phyloP scores from a whole-genome alignment of 352 stramenopile species.

The Phytopythium kandeliae region DNA sequence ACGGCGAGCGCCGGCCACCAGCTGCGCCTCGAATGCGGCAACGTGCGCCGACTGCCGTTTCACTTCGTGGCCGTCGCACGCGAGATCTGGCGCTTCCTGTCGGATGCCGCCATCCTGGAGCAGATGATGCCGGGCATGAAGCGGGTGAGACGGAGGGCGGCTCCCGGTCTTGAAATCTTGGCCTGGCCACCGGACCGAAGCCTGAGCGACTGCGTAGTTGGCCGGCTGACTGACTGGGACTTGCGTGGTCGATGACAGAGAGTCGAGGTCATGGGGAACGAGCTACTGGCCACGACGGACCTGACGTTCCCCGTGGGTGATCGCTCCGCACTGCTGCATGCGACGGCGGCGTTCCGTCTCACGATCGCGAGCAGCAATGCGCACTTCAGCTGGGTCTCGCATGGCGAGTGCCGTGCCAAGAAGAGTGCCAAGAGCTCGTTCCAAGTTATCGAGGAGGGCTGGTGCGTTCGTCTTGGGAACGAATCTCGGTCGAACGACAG shows the following conservation, averaged over 20 bases:
- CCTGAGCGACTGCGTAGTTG: too few relatives aligned
- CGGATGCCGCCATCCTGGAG: slow-evolving; percentile 15
- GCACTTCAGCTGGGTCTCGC: slow-evolving; percentile 24
- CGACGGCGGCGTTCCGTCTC: slow-evolving; percentile 9
- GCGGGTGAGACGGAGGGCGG: slow-evolving; percentile 8
- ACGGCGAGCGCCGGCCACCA: slow-evolving; percentile 5
- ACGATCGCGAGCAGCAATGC: slow-evolving; percentile 2
- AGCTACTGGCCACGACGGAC: slow-evolving; percentile 21
- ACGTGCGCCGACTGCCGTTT: slow-evolving; percentile 27
- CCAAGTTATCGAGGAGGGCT: slow-evolving; percentile 31
- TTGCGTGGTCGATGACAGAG: background rate
- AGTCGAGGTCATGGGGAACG: slow-evolving; percentile 16
- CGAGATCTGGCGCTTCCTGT: slow-evolving; percentile 29
- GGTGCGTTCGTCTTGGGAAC: slow-evolving; percentile 20
- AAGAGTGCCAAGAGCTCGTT: slow-evolving; percentile 24
- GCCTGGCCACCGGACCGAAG: too few relatives aligned
- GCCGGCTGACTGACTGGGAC: background rate
- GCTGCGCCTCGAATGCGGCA: slow-evolving; percentile 19
- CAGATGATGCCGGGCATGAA: slow-evolving; percentile 8
- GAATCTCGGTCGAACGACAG: too few relatives aligned
- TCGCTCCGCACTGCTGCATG: slow-evolving; percentile 6
- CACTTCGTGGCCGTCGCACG: slow-evolving; percentile 18
- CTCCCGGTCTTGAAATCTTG: too few relatives aligned
- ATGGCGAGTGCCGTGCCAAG: slow-evolving; percentile 25
- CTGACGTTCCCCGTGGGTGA: slow-evolving; percentile 15